Base-by-base conservation (phyloP, 345 rosid genomes). In the Hypericum perforatum region DNA sequence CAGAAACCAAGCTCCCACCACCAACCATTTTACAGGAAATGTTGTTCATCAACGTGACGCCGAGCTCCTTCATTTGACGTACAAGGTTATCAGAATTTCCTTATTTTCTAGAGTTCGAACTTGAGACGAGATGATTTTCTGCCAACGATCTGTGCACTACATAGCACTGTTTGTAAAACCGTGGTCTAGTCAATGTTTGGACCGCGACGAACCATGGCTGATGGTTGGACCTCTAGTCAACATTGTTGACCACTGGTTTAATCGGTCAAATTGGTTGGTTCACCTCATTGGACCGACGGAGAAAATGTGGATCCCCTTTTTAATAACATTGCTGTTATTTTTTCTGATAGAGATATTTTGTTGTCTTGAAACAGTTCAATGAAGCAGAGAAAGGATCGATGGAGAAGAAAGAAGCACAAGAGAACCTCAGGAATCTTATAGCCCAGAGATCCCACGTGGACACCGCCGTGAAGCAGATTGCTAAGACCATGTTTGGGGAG, bases 381-480 rank as follows among this genome's bases (percentile, higher is more conserved):
- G 70, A 52, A 49, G 70, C 78, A 9, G 56, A 73, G 0, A 37
- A 50, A 14, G 81, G 64, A 12, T 74, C 89, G 10, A 7, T 11
- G 3, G 63, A 74, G 55, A 75, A 75, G 60, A 48, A 46, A 10
- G 82, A 74, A 59, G 81, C 86, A 39, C 36, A 58, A 55, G 63
- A 60, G 67, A 68, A 63, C 41, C 32, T 83, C 11, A 9, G 16
- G 5, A 54, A 54, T 0, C 65, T 65, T 45, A 53, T 70, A 29
- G 43, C 45, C 16, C 66, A 47, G 0, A 64, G 78, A 55, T 54
- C 61, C 36, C 73, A 63, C 10, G 78, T 67, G 37, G 85, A 86
- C 16, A 40, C 56, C 6, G 74, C 51, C 49, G 69, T 86, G 14
- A 16, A 6, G 9, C 54, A 49, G 10, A 77, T 75, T 49, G 48